A percentile compares a stretch with the other conserved stretches of the same genome.
phyloP scores from a whole-genome alignment of 805 yeast species.

The Sugiyamaella lignohabitans region DNA sequence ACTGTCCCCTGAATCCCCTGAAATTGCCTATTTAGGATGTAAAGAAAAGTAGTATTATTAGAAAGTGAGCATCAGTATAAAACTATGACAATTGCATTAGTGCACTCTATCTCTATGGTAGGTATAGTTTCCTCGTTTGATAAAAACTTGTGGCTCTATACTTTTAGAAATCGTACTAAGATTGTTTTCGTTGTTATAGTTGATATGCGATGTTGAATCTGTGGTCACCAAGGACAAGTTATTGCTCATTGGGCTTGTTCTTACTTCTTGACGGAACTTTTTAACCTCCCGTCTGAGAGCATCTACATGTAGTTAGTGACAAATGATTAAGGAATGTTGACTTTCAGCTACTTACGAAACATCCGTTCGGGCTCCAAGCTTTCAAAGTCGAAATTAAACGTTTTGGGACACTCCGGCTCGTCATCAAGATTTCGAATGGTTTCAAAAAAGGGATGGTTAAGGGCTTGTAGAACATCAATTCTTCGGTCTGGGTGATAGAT shows the following conservation, averaged over 20 bases:
- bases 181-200: no score
- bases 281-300: not conserved
- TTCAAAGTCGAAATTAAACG: slow-evolving; percentile 69
- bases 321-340: no score
- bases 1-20: not conserved
- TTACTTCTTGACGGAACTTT: slow-evolving; percentile 4
- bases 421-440: slow-evolving; percentile 47
- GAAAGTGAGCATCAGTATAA: no score
- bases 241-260: not conserved
- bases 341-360: not conserved
- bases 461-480: slow-evolving; percentile 47
- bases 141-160: not conserved
- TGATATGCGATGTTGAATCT: not conserved
- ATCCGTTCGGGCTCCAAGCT: not conserved
- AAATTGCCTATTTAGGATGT: not conserved
- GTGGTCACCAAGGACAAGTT: not conserved
- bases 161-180: not conserved
- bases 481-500: slow-evolving; percentile 60
- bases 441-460: slow-evolving; percentile 51
- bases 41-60: no score
- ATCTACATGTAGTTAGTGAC: not conserved
- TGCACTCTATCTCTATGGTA: not conserved
- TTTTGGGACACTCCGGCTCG: slow-evolving; percentile 47
- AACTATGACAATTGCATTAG: no score
- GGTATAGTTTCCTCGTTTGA: not conserved